Evolutionary conservation across 345 rosid genomes (phyloP).

Genomic region (Citrus medica): DNA sequence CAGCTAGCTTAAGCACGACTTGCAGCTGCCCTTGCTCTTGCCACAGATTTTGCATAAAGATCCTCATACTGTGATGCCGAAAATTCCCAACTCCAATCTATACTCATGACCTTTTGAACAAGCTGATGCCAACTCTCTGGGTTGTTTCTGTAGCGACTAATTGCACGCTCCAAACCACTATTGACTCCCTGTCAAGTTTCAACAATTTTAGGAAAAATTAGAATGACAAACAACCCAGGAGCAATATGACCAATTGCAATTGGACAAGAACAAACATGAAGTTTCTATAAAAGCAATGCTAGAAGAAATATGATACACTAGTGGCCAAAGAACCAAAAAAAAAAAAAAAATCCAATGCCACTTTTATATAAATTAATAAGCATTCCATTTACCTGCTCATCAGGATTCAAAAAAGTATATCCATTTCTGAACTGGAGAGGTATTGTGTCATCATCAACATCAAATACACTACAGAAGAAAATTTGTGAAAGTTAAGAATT

Average conservation of each 20-base stretch:
- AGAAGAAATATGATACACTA: neutral
- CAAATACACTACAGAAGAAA: conserved; percentile 59
- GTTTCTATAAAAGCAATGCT: neutral
- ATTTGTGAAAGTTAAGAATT: conserved; percentile 6
- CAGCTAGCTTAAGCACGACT: conserved; percentile 23
- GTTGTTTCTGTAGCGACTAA: conserved; percentile 48
- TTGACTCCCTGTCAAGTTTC: conserved; percentile 48
- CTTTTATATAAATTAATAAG: neutral
- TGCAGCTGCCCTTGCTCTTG: conserved; percentile 60
- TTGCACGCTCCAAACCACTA: conserved; percentile 70
- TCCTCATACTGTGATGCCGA: conserved; percentile 83
- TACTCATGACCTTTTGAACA: conserved; percentile 65
- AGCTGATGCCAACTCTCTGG: conserved; percentile 64
- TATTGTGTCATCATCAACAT: conserved; percentile 73
- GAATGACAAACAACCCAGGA: neutral
- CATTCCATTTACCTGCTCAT: conserved; percentile 60
- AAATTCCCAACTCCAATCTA: conserved; percentile 87
- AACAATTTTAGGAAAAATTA: neutral
- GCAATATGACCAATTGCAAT: neutral
- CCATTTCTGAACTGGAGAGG: conserved; percentile 71
- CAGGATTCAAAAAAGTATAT: conserved; percentile 63
- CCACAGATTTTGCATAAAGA: conserved; percentile 64
- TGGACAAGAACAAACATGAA: neutral
- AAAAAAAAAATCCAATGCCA: neutral
- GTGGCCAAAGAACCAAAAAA: neutral